A percentile compares a stretch with the other conserved stretches of the same genome.
Conservation (phyloP, 2,329 filamentous ascomycete species). For the Sporothrix mexicana region DNA sequence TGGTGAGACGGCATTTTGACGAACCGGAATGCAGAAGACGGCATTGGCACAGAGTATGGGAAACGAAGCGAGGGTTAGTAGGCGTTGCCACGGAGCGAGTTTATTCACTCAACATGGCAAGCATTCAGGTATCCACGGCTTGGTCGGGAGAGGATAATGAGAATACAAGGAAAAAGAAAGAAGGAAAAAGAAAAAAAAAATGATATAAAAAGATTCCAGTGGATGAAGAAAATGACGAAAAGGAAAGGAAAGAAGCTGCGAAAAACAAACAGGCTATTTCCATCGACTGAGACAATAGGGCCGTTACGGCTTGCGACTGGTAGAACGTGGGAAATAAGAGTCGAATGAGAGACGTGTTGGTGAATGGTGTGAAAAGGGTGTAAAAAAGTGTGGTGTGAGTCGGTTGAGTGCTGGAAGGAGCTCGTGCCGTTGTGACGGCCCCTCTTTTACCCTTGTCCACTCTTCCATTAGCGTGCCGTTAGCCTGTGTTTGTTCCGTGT, state of each 20-base stretch:
- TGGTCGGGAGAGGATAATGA: too few species aligned
- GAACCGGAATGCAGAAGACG: slow-evolving; percentile 14
- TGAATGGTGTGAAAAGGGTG: not conserved
- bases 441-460: not conserved
- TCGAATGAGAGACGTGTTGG: not conserved
- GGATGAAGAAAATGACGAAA: too few species aligned
- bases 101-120: not conserved
- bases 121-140: too few species aligned
- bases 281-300: not conserved
- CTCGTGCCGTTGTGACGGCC: not conserved
- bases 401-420: not conserved
- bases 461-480: slow-evolving; percentile 8
- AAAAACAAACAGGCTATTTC: not conserved
- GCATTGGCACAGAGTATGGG: not conserved
- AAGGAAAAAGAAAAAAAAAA: too few species aligned
- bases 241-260: not conserved
- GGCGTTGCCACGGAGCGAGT: not conserved
- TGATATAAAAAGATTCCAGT: too few species aligned
- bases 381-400: not conserved
- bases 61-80: not conserved
- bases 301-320: not conserved
- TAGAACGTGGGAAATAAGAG: not conserved
- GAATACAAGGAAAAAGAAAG: too few species aligned
- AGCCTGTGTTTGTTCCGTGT: not conserved
- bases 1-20: not conserved